Evolutionary conservation across 768 basidiomycete genomes (phyloP), one percentile per base, ranked within the genome.

Genomic region (Amanita rubescens): DNA sequence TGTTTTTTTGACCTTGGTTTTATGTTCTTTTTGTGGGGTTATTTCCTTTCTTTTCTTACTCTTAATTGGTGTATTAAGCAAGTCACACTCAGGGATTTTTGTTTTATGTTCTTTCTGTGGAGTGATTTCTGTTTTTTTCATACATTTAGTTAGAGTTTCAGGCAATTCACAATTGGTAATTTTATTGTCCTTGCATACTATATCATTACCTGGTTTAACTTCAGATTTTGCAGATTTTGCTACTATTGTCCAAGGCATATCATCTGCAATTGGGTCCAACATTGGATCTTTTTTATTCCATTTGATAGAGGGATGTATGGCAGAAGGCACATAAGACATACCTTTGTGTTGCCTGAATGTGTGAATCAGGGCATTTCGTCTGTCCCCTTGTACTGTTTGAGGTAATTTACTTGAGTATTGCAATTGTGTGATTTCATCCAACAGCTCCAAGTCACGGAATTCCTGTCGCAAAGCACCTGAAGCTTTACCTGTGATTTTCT

Each of bases 231-330:
- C 8, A 4, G 27, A 8, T 24, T 45, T 45, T 30, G 9, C 17
- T 11, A 6, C 43, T 4, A 45, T 14, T 20, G 10, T 45, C 43
- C 43, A 45, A 6, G 43, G 43, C 43, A 56, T 53, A 17, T 58
- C 57, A 11, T 55, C 55, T 8, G 46, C 44, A 0, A 56, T 37
- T 14, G 35, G 35, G 12, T 37, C 35, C 4, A 37, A 17, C 35
- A 37, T 37, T 4, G 35, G 35, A 12, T 37, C 35, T 4, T 12
- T 14, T 45, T 7, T 47, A 12, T 24, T 24, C 45, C 45, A 25
- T 34, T 27, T 47, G 20, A 47, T 45, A 14, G 19, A n/a, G 3
- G 45, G 22, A 27, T 47, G 45, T 27, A 17, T 12, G 4, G 25
- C 6, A 27, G 15, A n/a, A 4, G 24, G 45, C 12, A 47, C 24